These are phyloP conservation scores for Grammothele lineata DNA, from an alignment of 768 basidiomycete genomes.

Conservation along the genomic window DNA sequence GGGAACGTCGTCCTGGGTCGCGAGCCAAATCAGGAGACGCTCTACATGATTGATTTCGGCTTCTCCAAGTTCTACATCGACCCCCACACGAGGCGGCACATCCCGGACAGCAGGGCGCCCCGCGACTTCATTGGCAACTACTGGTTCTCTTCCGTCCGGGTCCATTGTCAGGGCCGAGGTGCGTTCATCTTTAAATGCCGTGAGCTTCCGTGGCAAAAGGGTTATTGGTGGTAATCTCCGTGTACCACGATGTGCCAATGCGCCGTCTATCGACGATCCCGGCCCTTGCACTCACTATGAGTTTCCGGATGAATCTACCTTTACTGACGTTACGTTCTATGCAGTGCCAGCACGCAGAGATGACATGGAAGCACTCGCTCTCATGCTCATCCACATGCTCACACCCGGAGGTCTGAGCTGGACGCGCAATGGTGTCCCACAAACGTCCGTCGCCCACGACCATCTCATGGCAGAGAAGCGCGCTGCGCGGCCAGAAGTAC, in stretches of 20 bases:
- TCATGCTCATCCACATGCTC: conserved; percentile 79
- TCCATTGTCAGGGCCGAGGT: conserved; percentile 78
- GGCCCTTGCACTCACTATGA: too few species aligned
- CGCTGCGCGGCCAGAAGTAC: conserved; percentile 53
- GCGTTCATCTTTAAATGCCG: not conserved
- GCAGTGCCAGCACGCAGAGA: conserved; percentile 75
- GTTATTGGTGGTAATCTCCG: too few species aligned
- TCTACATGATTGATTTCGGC: conserved; percentile 87
- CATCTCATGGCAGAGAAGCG: conserved; percentile 63
- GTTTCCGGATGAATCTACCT: too few species aligned
- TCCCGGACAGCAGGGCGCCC: conserved; percentile 61
- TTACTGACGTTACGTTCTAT: not conserved
- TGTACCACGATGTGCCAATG: too few species aligned
- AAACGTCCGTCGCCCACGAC: conserved; percentile 58
- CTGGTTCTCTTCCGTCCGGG: conserved; percentile 76
- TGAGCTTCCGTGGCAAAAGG: too few species aligned
- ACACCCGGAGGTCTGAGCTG: conserved; percentile 73
- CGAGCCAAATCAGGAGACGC: conserved; percentile 48
- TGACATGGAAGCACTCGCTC: conserved; percentile 70
- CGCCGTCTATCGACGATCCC: too few species aligned
- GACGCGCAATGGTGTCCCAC: conserved; percentile 80
- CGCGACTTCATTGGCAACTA: conserved; percentile 82
- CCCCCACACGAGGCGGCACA: conserved; percentile 58
- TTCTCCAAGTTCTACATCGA: conserved; percentile 80
- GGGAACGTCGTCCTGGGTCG: conserved; percentile 71